Percentiles rank a stretch among this genome's conserved stretches.
These are phyloP conservation scores for Leccinum variicolor DNA, from an alignment of 768 basidiomycete genomes.

Conservation along the genomic window DNA sequence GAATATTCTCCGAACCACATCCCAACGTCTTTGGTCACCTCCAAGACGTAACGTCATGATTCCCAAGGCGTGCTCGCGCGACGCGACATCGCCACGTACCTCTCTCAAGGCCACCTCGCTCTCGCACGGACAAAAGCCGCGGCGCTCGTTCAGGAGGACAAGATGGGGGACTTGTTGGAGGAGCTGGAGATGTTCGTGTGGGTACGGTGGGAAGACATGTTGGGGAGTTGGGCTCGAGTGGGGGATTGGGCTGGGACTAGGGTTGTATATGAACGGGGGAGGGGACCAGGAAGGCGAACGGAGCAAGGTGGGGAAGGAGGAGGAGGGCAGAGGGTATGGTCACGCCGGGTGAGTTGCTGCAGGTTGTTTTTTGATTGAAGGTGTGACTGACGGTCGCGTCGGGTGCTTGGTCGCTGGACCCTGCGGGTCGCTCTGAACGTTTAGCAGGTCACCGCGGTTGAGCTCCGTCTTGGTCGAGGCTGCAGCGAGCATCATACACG, in stretches of 20 bases:
- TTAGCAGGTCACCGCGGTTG: slow-evolving; percentile 32
- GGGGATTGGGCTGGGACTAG: slow-evolving; percentile 3
- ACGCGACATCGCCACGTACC: slow-evolving; percentile 63
- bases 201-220: slow-evolving; percentile 59
- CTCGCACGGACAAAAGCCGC: slow-evolving; percentile 74
- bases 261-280: background rate
- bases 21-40: slow-evolving; percentile 66
- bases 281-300: background rate
- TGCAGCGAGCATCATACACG: slow-evolving; percentile 63
- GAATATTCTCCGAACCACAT: slow-evolving; percentile 61
- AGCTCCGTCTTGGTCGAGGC: slow-evolving; percentile 62
- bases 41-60: slow-evolving; percentile 67
- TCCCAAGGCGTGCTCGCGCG: slow-evolving; percentile 59
- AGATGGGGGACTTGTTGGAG: slow-evolving; percentile 58
- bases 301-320: background rate
- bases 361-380: background rate
- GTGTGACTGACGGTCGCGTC: slow-evolving; percentile 3
- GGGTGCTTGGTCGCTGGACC: background rate
- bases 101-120: slow-evolving; percentile 57
- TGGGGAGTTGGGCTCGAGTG: slow-evolving; percentile 44
- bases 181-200: slow-evolving; percentile 62
- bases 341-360: slow-evolving; percentile 31
- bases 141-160: slow-evolving; percentile 61
- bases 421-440: background rate
- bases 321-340: slow-evolving; percentile 12